These are phyloP conservation scores for Aristolochia fimbriata DNA, from an alignment of 164 flowering plant species.

Conservation along the genomic window DNA sequence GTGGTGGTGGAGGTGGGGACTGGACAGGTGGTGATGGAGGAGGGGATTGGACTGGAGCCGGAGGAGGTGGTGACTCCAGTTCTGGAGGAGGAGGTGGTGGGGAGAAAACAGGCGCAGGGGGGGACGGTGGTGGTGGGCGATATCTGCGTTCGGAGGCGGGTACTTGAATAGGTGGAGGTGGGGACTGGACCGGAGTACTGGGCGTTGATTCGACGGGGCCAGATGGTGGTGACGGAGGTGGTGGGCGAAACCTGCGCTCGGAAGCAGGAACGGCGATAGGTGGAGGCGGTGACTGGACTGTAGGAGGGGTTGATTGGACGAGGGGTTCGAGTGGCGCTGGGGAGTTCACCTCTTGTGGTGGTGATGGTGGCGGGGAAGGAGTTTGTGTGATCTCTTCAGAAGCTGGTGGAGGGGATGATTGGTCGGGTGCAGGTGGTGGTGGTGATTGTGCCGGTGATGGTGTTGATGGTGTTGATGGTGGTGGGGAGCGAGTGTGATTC, in stretches of 20 bases:
- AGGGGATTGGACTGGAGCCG: conserved; percentile 4
- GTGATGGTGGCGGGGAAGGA: not conserved
- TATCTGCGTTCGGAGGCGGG: not conserved
- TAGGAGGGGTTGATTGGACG: conserved; percentile 6
- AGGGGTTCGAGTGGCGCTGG: conserved; percentile 5
- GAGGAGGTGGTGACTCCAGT: conserved; percentile 11
- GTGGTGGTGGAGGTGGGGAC: conserved; percentile 1
- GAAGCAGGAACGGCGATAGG: too few species aligned
- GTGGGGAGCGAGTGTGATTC: not conserved
- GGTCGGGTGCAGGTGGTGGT: conserved; percentile 4
- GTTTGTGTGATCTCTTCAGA: too few species aligned
- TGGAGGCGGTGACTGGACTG: conserved; percentile 4
- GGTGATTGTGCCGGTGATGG: too few species aligned
- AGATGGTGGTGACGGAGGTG: conserved; percentile 4
- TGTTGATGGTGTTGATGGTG: too few species aligned
- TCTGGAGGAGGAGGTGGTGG: conserved; percentile 6
- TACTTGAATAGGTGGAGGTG: conserved; percentile 5
- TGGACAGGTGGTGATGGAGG: not conserved
- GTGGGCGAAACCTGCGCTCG: too few species aligned
- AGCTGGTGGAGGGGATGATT: conserved; percentile 6
- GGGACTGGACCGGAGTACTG: not conserved
- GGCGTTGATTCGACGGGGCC: too few species aligned
- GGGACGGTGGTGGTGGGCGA: conserved; percentile 1
- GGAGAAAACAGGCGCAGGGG: conserved; percentile 3
- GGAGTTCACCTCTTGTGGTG: conserved; percentile 4